Conservation (phyloP, 2,329 filamentous ascomycete species). For the Cordyceps militaris region DNA sequence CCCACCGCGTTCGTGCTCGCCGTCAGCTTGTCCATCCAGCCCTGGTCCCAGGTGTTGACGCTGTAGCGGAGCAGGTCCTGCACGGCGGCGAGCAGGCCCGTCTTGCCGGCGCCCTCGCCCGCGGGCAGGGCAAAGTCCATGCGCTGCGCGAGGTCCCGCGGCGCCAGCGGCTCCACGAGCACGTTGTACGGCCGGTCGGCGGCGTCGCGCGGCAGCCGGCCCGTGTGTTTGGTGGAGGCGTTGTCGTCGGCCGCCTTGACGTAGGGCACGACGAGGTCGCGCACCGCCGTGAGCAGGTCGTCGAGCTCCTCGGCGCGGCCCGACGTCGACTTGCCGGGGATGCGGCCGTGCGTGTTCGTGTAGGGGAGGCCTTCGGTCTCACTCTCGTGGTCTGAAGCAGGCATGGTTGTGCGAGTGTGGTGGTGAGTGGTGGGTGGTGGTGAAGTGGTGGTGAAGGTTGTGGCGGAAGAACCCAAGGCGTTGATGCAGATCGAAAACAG, state of each 20-base stretch:
- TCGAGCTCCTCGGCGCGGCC: slow-evolving; percentile 12
- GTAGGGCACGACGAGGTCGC: slow-evolving; percentile 62
- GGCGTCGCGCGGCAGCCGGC: slow-evolving; percentile 29
- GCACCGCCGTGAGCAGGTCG: slow-evolving; percentile 62
- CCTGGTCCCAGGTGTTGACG: slow-evolving; percentile 96
- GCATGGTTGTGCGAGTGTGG: neutral
- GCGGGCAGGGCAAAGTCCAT: slow-evolving; percentile 53
- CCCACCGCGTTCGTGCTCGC: slow-evolving; percentile 86
- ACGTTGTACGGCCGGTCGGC: slow-evolving; percentile 43
- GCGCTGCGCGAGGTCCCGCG: slow-evolving; percentile 49
- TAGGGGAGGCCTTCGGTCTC: slow-evolving; percentile 5
- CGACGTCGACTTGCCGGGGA: neutral
- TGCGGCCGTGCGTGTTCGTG: neutral
- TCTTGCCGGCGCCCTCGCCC: slow-evolving; percentile 51
- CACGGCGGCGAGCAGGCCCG: slow-evolving; percentile 67
- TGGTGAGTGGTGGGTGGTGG: neutral
- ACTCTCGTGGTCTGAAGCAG: slow-evolving; percentile 9
- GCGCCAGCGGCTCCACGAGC: slow-evolving; percentile 55
- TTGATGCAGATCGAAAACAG: neutral
- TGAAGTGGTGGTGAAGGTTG: neutral
- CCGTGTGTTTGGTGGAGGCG: slow-evolving; percentile 42
- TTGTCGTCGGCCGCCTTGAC: slow-evolving; percentile 62
- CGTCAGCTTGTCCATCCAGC: slow-evolving; percentile 93
- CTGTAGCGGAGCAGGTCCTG: slow-evolving; percentile 70
- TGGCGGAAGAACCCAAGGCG: neutral